A percentile compares a stretch with the other conserved stretches of the same genome.
phyloP scores from a whole-genome alignment of 2,329 filamentous ascomycete species.

The Dactylonectria estremocensis region DNA sequence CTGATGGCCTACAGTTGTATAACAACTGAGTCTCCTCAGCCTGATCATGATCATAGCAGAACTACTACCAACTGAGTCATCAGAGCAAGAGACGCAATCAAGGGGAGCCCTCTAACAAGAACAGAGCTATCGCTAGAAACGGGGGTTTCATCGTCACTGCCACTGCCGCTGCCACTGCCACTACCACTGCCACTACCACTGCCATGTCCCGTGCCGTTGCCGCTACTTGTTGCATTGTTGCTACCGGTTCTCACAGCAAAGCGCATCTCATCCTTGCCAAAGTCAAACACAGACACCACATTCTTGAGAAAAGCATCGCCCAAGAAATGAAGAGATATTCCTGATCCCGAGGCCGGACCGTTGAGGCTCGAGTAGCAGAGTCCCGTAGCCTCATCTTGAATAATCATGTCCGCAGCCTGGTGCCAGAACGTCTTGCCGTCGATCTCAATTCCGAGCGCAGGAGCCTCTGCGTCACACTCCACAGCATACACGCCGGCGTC shows the following conservation, averaged over 20 bases:
- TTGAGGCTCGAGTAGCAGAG: slow-evolving; percentile 29
- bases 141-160: background rate
- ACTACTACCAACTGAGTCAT: background rate
- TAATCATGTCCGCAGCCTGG: slow-evolving; percentile 51
- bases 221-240: background rate
- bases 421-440: slow-evolving; percentile 51
- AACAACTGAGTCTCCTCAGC: no score
- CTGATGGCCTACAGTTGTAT: no score
- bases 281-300: slow-evolving; percentile 66
- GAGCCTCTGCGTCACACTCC: slow-evolving; percentile 58
- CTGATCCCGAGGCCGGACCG: slow-evolving; percentile 3
- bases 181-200: background rate
- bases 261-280: slow-evolving; percentile 62
- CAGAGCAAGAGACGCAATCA: background rate
- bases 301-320: slow-evolving; percentile 66
- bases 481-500: slow-evolving; percentile 55
- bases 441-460: slow-evolving; percentile 59
- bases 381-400: slow-evolving; percentile 33
- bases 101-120: background rate
- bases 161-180: background rate
- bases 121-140: background rate
- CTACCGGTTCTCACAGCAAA: slow-evolving; percentile 52
- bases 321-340: slow-evolving; percentile 51
- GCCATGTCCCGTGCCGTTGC: background rate
- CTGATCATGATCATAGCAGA: background rate